Evolutionary conservation across 192 early-diverging fungal genomes (phyloP).

Genomic region (Obelidium mucronatum): DNA sequence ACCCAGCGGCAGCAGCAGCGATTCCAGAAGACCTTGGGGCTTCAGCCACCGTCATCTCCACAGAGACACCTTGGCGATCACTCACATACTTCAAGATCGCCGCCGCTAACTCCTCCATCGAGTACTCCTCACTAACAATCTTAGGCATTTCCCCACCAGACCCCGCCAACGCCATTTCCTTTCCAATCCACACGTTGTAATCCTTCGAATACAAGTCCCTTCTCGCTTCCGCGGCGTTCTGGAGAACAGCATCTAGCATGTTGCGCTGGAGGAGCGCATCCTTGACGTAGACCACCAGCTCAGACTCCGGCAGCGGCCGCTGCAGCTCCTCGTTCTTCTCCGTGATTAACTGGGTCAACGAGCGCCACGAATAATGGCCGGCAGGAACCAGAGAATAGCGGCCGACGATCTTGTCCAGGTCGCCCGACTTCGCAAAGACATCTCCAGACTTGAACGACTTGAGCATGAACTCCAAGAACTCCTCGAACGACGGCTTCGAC

Average conservation of each 20-base stretch:
- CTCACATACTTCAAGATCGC: not conserved
- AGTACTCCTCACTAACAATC: not conserved
- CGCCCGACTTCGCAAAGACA: not conserved
- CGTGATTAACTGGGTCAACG: not conserved
- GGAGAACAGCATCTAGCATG: not conserved
- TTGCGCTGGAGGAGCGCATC: not conserved
- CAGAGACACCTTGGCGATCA: not conserved
- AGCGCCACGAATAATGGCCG: not conserved
- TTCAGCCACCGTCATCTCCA: not conserved
- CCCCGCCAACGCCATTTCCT: not conserved
- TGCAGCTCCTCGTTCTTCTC: not conserved
- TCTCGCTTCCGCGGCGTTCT: not conserved
- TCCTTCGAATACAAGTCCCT: not conserved
- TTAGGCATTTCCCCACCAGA: not conserved
- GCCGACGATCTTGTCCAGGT: not conserved
- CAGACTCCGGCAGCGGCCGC: not conserved
- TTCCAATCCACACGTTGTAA: not conserved
- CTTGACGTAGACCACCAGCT: not conserved
- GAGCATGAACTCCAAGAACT: not conserved
- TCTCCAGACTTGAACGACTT: not conserved
- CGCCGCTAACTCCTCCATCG: not conserved
- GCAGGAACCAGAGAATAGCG: not conserved
- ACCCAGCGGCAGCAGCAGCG: not conserved
- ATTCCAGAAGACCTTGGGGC: not conserved
- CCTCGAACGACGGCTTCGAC: not conserved